These are phyloP conservation scores for Geopyxis carbonaria DNA, from an alignment of 495 filamentous ascomycete species.

Conservation along the genomic window DNA sequence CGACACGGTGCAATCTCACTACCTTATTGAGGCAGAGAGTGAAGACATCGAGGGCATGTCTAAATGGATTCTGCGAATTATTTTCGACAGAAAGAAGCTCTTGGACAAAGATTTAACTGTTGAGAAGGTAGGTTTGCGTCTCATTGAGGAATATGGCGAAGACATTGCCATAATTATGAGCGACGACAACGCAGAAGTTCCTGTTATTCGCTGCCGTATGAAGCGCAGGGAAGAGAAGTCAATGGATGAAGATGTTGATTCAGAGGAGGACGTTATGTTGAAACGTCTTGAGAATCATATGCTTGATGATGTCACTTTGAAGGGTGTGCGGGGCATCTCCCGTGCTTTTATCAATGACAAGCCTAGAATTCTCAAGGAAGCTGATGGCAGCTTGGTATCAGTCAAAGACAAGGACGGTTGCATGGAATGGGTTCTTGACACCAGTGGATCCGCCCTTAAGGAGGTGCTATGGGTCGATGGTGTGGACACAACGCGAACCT, in stretches of 20 bases:
- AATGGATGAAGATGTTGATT: conserved; percentile 57
- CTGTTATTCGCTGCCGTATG: conserved; percentile 83
- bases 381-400: conserved; percentile 51
- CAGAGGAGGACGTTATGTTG: conserved; percentile 76
- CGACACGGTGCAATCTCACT: conserved; percentile 95
- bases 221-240: conserved; percentile 53
- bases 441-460: conserved; percentile 67
- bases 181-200: conserved; percentile 92
- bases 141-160: conserved; percentile 72
- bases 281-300: conserved; percentile 83
- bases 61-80: conserved; percentile 84
- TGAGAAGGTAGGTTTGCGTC: conserved; percentile 74
- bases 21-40: conserved; percentile 76
- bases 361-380: conserved; percentile 39
- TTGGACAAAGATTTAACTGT: conserved; percentile 86
- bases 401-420: conserved; percentile 53
- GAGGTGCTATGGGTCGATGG: conserved; percentile 72
- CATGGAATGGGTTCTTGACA: conserved; percentile 90
- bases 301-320: conserved; percentile 72
- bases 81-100: conserved; percentile 81
- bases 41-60: conserved; percentile 64
- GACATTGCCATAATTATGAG: conserved; percentile 90
- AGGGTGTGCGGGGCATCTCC: conserved; percentile 74
- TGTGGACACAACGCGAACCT: conserved; percentile 76
- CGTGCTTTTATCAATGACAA: conserved; percentile 84